phyloP scores from a whole-genome alignment of 2,329 filamentous ascomycete species.

The Diaporthe australafricana region DNA sequence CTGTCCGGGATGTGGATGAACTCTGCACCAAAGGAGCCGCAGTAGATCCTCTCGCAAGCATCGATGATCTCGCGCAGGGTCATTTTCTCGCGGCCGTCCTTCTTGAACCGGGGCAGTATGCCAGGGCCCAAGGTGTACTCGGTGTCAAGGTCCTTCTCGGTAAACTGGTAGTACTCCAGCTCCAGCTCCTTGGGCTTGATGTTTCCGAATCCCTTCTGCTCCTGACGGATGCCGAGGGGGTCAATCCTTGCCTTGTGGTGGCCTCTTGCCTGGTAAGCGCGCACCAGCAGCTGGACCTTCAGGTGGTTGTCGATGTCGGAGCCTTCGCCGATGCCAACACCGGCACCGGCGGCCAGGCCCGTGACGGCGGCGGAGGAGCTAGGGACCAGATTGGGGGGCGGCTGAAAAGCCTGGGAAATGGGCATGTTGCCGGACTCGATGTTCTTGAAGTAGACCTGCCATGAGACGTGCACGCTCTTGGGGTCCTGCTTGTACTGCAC shows the following conservation, averaged over 20 bases:
- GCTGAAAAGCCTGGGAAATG: slow-evolving; percentile 95
- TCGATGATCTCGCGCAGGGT: slow-evolving; percentile 93
- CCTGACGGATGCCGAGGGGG: slow-evolving; percentile 90
- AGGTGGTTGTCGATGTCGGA: slow-evolving; percentile 94
- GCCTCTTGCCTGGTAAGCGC: slow-evolving; percentile 96
- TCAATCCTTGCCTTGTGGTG: slow-evolving; percentile 99
- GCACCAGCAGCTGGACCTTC: slow-evolving; percentile 96
- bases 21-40: slow-evolving; percentile 95
- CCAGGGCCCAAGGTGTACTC: slow-evolving; percentile 94
- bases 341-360: slow-evolving; percentile 76
- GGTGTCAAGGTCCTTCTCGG: slow-evolving; percentile 90
- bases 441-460: slow-evolving; percentile 99
- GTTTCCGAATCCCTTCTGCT: slow-evolving; percentile 86
- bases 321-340: slow-evolving; percentile 73
- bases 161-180: slow-evolving; percentile 94
- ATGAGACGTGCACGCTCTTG: slow-evolving; percentile 94
- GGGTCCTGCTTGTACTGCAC: slow-evolving; percentile 96
- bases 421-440: slow-evolving; percentile 99
- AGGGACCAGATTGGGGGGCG: slow-evolving; percentile 91
- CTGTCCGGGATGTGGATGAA: slow-evolving; percentile 99
- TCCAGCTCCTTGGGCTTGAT: slow-evolving; percentile 91
- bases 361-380: slow-evolving; percentile 83
- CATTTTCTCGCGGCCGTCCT: slow-evolving; percentile 92
- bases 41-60: slow-evolving; percentile 95
- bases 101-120: slow-evolving; percentile 94